phyloP scores from a whole-genome alignment of 2,329 filamentous ascomycete genomes.

The Colletotrichum tanaceti region DNA sequence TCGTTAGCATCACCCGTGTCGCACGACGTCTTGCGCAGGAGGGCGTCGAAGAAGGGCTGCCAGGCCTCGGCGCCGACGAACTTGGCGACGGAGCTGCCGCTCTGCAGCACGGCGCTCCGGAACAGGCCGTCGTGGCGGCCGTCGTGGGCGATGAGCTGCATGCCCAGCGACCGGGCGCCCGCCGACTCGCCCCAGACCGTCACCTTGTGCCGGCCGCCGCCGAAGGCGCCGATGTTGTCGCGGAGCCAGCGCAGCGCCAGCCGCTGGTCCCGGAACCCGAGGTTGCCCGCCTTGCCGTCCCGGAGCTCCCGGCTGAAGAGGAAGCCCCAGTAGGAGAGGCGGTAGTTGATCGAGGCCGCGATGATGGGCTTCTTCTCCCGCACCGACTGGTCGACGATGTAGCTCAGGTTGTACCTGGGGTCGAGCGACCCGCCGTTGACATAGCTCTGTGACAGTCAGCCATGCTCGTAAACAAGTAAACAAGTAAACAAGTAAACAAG shows the following conservation, averaged over 20 bases:
- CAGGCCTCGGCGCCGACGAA: slow-evolving; percentile 64
- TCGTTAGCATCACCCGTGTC: slow-evolving; percentile 50
- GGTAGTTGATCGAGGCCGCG: slow-evolving; percentile 74
- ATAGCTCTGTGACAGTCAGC: slow-evolving; percentile 43
- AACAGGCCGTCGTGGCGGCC: slow-evolving; percentile 72
- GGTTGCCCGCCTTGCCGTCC: slow-evolving; percentile 65
- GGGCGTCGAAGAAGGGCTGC: slow-evolving; percentile 41
- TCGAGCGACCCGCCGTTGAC: slow-evolving; percentile 48
- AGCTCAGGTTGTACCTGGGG: slow-evolving; percentile 50
- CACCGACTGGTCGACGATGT: slow-evolving; percentile 51
- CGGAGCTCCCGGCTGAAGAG: slow-evolving; percentile 66
- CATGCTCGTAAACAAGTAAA: neutral
- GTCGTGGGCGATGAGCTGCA: slow-evolving; percentile 71
- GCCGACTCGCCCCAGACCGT: slow-evolving; percentile 74
- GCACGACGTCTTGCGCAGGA: slow-evolving; percentile 47
- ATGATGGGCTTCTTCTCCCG: slow-evolving; percentile 66
- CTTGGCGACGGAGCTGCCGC: slow-evolving; percentile 63
- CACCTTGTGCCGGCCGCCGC: slow-evolving; percentile 72
- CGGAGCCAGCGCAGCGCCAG: slow-evolving; percentile 71
- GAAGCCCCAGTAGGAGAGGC: slow-evolving; percentile 71
- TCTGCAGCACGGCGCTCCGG: slow-evolving; percentile 74
- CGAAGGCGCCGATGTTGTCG: slow-evolving; percentile 73
- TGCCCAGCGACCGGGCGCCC: slow-evolving; percentile 68
- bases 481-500: neutral
- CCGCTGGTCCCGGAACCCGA: slow-evolving; percentile 71